phyloP scores from a whole-genome alignment of 1,284 basidiomycete species.

The Pholiota adiposa region DNA sequence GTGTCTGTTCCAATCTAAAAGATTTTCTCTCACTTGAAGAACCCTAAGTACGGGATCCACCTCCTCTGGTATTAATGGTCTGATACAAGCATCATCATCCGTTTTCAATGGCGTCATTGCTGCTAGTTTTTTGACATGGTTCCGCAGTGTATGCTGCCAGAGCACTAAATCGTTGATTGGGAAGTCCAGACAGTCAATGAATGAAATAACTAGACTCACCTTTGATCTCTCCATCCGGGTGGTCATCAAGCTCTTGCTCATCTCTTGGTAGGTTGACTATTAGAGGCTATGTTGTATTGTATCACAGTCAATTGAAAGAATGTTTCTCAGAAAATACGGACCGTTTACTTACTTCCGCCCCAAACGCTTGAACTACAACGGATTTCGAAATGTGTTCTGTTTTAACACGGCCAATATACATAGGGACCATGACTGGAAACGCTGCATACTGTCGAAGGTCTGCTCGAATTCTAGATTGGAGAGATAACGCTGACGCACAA shows the following conservation, averaged over 20 bases:
- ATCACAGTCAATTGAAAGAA: too few species aligned
- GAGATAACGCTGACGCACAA: not conserved
- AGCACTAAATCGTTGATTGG: not conserved
- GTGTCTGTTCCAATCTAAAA: not conserved
- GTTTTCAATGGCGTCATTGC: not conserved
- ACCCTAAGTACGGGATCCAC: not conserved
- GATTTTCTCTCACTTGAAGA: not conserved
- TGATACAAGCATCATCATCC: conserved; percentile 6
- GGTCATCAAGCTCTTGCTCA: not conserved
- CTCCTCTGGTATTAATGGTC: not conserved
- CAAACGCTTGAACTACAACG: not conserved
- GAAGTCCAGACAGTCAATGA: not conserved
- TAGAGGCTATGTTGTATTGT: too few species aligned
- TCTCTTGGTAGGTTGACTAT: too few species aligned
- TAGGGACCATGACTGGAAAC: not conserved
- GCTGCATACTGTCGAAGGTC: not conserved
- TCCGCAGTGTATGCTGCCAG: not conserved
- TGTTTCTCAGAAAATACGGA: not conserved
- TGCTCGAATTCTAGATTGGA: not conserved
- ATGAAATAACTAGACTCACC: not conserved
- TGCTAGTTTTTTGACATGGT: not conserved
- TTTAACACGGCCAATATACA: not conserved
- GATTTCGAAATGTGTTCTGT: not conserved
- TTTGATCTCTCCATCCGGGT: not conserved
- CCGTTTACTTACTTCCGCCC: not conserved